These are phyloP conservation scores for Lathyrus sativus DNA, from an alignment of 306 rosid genomes.

Conservation along the genomic window DNA sequence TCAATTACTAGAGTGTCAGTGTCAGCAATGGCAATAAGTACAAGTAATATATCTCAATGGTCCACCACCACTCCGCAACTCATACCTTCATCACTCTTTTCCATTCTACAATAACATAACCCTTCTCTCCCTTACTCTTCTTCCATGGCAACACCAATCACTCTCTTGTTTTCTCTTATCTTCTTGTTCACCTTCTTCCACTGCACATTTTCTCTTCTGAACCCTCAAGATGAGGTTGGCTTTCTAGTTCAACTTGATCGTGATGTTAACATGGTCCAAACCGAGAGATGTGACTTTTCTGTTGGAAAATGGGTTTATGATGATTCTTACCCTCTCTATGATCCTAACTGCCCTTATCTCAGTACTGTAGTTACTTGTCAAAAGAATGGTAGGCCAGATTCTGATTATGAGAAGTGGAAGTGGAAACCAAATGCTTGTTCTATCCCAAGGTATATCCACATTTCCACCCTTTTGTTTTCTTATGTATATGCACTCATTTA, in stretches of 20 bases:
- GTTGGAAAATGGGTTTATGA: constrained; percentile 82
- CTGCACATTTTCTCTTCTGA: constrained; percentile 43
- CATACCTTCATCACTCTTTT: constrained; percentile 52
- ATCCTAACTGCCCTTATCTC: constrained; percentile 69
- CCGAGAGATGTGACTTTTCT: constrained; percentile 56
- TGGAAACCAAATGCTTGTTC: constrained; percentile 79
- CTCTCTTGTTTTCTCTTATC: constrained; percentile 35
- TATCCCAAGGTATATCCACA: constrained; percentile 58
- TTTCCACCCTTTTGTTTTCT: constrained; percentile 10
- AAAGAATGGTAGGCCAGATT: constrained; percentile 86
- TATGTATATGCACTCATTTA: neutral
- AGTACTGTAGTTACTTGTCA: constrained; percentile 77
- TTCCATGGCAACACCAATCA: constrained; percentile 55
- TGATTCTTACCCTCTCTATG: constrained; percentile 83
- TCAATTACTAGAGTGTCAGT: constrained; percentile 29
- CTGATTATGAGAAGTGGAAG: constrained; percentile 80
- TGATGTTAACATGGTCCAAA: constrained; percentile 56
- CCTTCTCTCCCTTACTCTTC: neutral
- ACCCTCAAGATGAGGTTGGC: constrained; percentile 45
- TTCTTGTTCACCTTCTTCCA: constrained; percentile 39
- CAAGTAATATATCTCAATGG: constrained; percentile 33
- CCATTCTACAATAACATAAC: constrained; percentile 28
- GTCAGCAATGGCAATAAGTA: constrained; percentile 23
- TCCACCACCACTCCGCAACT: constrained; percentile 52
- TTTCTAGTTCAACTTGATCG: constrained; percentile 54